Evolutionary conservation across 768 basidiomycete species (phyloP), one percentile per base, ranked within the genome.

Genomic region (Calocybe gangraenosa): DNA sequence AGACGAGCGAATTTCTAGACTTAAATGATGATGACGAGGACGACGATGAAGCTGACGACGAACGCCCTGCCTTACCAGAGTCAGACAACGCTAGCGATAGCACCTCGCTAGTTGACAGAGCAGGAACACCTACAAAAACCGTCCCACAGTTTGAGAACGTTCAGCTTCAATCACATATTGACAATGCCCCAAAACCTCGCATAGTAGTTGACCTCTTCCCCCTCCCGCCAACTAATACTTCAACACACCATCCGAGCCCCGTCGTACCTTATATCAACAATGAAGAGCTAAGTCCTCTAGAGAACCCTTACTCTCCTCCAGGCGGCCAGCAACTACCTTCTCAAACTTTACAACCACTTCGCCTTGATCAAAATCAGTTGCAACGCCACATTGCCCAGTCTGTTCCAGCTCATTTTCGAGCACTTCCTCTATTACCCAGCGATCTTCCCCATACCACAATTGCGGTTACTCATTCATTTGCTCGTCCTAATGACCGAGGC

Each of bases 401-500:
- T 23, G 61, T 59, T 34, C 62, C 70, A 31, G 63, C 76, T 32
- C 73, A 72, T 18, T 89, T 86, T 66, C 84, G 87, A 41, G 82
- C 83, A 1, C 76, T 90, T 18, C 87, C 86, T 10, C 69, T 90
- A 19, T 63, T 90, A 17, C 68, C 79, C 3, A 64, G 69, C 11
- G 89, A 95, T 57, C 81, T 98, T 11, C 81, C 81, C 30, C 75
- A 74, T 39, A 90, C 92, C 2, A 73, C 67, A 20, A 73, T 91
- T 45, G 60, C 65, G 6, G 92, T 97, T 21, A 81, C 82, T 2
- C 83, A 84, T 44, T 92, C 90, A 10, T 82, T 86, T 39, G 91
- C 97, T 45, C 79, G 83, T 14, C 81, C 91, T 4, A 97, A 95
- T 57, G 89, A 95, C 49, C 76, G 84, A 41, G 90, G 92, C 40